These are phyloP conservation scores for Jasminum sambac DNA, from an alignment of 257 asterid genomes.

Conservation along the genomic window DNA sequence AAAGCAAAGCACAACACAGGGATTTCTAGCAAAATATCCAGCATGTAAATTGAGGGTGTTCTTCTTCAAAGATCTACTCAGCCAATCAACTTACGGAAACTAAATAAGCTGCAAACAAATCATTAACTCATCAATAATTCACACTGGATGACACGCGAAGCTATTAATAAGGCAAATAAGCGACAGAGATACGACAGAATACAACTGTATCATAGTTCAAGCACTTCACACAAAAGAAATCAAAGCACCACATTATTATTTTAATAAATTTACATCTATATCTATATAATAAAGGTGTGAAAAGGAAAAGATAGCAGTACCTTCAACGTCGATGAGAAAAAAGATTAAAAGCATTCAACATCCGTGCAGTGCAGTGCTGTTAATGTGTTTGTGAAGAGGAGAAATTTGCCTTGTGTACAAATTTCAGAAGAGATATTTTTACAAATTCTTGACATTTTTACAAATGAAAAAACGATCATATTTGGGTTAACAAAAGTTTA, in stretches of 20 bases:
- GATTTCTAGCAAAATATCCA: neutral
- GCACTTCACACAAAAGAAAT: neutral
- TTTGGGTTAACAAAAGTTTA: no score
- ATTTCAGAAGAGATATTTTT: no score
- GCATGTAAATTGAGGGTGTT: neutral
- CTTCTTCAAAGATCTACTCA: neutral
- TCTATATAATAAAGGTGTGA: neutral
- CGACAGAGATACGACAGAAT: neutral
- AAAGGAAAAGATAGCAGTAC: neutral
- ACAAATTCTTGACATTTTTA: no score
- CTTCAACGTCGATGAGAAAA: neutral
- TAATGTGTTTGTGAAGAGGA: neutral
- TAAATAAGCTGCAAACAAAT: neutral
- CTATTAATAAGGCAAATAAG: neutral
- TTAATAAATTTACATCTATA: neutral
- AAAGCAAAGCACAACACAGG: neutral
- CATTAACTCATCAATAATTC: neutral
- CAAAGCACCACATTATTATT: neutral
- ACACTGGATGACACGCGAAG: neutral
- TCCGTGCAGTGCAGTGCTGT: neutral
- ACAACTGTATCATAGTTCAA: neutral
- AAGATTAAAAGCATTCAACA: neutral
- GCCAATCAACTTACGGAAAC: neutral
- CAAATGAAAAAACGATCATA: no score
- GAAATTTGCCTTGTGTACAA: no score